phyloP scores from a whole-genome alignment of 306 rosid species.

The Vigna nakashimae region DNA sequence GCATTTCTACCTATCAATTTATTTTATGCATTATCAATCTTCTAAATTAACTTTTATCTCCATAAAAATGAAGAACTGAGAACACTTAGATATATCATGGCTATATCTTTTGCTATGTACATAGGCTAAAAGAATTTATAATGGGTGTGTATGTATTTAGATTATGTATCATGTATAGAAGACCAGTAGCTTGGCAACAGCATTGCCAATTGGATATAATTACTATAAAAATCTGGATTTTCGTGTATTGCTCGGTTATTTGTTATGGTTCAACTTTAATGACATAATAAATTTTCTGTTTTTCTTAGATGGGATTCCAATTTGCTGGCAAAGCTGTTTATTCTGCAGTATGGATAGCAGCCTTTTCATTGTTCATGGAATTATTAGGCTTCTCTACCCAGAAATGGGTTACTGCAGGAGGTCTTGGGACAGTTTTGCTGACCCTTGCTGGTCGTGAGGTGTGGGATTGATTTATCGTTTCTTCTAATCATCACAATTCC shows the following conservation, averaged over 20 bases:
- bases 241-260: conserved; percentile 29
- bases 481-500: not conserved
- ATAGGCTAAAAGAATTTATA: conserved; percentile 29
- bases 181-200: conserved; percentile 31
- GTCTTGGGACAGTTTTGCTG: conserved; percentile 96
- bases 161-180: conserved; percentile 28
- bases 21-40: conserved; percentile 7
- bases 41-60: conserved; percentile 28
- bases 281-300: conserved; percentile 32
- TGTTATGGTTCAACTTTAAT: conserved; percentile 26
- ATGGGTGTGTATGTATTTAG: conserved; percentile 16
- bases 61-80: conserved; percentile 32
- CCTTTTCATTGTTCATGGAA: conserved; percentile 92
- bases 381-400: conserved; percentile 95
- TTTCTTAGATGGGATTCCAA: conserved; percentile 92
- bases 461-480: conserved; percentile 35
- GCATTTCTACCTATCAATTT: conserved; percentile 16
- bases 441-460: conserved; percentile 99
- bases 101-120: conserved; percentile 31
- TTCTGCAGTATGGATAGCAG: conserved; percentile 97
- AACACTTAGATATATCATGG: conserved; percentile 21
- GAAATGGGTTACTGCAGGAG: conserved; percentile 97
- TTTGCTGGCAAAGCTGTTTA: conserved; percentile 92
- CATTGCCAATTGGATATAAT: conserved; percentile 16
- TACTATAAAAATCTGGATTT: conserved; percentile 19